Evolutionary conservation across 768 basidiomycete species (phyloP).

Genomic region (Suillus sp.): DNA sequence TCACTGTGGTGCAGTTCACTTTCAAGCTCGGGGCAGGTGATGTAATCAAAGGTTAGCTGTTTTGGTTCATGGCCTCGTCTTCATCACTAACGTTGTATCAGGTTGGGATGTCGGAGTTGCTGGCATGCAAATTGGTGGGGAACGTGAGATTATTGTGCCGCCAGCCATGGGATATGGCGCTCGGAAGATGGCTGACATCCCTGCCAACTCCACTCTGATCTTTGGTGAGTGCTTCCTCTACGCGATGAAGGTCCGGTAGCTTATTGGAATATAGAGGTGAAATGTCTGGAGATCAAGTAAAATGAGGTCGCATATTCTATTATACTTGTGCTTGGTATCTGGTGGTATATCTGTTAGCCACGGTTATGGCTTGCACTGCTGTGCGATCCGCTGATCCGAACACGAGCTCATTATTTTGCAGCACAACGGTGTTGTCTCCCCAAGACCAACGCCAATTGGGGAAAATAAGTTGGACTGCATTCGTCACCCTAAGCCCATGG

Average conservation of each 20-base stretch:
- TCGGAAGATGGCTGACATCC: conserved; percentile 61
- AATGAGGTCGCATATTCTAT: neutral
- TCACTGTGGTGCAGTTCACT: conserved; percentile 49
- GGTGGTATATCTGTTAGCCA: neutral
- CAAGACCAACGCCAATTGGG: neutral
- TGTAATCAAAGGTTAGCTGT: conserved; percentile 79
- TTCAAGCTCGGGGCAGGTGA: conserved; percentile 85
- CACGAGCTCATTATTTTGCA: neutral
- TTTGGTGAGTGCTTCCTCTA: conserved; percentile 60
- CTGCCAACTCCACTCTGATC: conserved; percentile 75
- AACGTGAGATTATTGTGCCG: conserved; percentile 79
- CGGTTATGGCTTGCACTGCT: neutral
- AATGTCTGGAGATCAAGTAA: conserved; percentile 70
- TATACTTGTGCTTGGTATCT: neutral
- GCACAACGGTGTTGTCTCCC: neutral
- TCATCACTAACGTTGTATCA: conserved; percentile 27
- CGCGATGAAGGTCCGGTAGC: neutral
- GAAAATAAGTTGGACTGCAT: neutral
- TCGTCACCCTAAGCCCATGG: neutral
- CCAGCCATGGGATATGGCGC: conserved; percentile 72
- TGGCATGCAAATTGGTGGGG: conserved; percentile 92
- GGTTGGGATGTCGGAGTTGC: conserved; percentile 92
- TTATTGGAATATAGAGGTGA: conserved; percentile 55
- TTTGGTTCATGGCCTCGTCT: conserved; percentile 4
- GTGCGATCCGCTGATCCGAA: conserved; percentile 5